phyloP scores from a whole-genome alignment of 2,329 filamentous ascomycete species.

The Aspergillus fumigatiaffinis region DNA sequence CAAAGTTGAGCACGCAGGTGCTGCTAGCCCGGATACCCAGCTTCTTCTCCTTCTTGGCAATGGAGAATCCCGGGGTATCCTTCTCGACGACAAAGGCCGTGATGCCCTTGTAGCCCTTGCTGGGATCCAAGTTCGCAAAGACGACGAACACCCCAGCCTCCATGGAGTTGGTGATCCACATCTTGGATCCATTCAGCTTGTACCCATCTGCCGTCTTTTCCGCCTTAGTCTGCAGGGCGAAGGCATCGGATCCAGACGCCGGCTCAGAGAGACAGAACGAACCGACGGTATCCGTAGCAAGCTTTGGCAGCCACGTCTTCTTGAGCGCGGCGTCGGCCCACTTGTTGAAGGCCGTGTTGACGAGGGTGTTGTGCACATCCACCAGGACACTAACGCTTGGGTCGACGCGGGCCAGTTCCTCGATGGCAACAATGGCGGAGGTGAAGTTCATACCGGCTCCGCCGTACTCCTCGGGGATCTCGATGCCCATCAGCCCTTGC shows the following conservation, averaged over 20 bases:
- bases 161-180: constrained; percentile 99
- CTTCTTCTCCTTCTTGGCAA: constrained; percentile 99
- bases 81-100: constrained; percentile 95
- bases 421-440: constrained; percentile 89
- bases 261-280: constrained; percentile 94
- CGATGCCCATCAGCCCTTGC: constrained; percentile 93
- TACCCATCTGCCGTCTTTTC: constrained; percentile 79
- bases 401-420: constrained; percentile 90
- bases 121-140: constrained; percentile 90
- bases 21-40: constrained; percentile 92
- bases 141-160: constrained; percentile 96
- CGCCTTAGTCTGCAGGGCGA: constrained; percentile 88
- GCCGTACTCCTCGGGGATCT: constrained; percentile 95
- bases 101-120: constrained; percentile 94
- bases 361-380: constrained; percentile 96
- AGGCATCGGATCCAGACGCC: constrained; percentile 89
- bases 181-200: constrained; percentile 86
- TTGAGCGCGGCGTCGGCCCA: constrained; percentile 73
- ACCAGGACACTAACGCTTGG: constrained; percentile 92
- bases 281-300: constrained; percentile 84
- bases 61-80: constrained; percentile 79
- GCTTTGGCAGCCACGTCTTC: constrained; percentile 81
- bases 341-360: constrained; percentile 88
- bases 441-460: constrained; percentile 99
- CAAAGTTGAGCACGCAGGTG: constrained; percentile 96